Evolutionary conservation across 805 yeast genomes (phyloP), one percentile per base, ranked within the genome.

Genomic region (Ogataea pilisensis): DNA sequence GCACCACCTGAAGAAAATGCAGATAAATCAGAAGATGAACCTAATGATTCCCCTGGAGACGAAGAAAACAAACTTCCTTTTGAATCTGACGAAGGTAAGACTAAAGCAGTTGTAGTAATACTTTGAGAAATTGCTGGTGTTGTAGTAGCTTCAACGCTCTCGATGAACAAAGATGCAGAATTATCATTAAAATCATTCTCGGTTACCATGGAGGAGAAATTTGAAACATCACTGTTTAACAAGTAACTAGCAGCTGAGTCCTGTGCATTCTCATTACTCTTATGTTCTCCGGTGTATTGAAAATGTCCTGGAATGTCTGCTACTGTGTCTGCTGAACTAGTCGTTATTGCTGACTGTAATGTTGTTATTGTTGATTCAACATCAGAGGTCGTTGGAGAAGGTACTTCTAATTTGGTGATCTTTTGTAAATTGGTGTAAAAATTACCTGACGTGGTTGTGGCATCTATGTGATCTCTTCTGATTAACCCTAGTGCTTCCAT

Each of bases 381-480:
- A n/a, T n/a, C n/a, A n/a, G n/a, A n/a, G n/a, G n/a, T n/a, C n/a
- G n/a, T n/a, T n/a, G n/a, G n/a, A 8, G 26, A 22, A 7, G 26
- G 11, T 8, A 50, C 41, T 39, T 46, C 38, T 11, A 52, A 27
- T 14, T 46, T 34, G 8, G 56, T 52, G 17, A 45, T 49, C 40
- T 49, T 43, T 33, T 50, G 44, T 22, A 52, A 39, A 31, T 46
- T 47, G 17, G 53, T 22, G 42, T 50, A 52, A 37, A 52, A 52
- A 24, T 36, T 39, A 13, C 46, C 49, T 5, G 48, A 40, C 12
- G 50, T 43, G 3, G 47, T 39, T 19, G 46, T 29, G 28, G 39
- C 14, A 13, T 30, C 31, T 2, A 29, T 16, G 12, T 31, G 16
- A 18, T 26, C 27, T 37, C 35, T 31, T 37, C 35, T 31, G 13